A percentile compares a stretch with the other conserved stretches of the same genome.
These are phyloP conservation scores for Globomyces pollinis-pini DNA, from an alignment of 192 early-diverging fungal genomes.

Conservation along the genomic window DNA sequence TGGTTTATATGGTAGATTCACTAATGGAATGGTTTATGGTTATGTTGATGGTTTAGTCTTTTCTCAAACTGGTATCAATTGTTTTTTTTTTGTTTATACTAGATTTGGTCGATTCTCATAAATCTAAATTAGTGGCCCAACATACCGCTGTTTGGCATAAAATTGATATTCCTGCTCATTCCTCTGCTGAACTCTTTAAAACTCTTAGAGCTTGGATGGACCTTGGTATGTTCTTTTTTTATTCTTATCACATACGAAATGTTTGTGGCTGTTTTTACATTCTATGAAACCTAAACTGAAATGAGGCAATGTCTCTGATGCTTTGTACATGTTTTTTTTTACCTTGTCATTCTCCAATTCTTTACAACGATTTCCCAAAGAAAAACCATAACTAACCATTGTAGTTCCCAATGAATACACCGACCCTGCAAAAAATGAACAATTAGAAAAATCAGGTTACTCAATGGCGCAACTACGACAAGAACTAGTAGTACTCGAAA, in stretches of 20 bases:
- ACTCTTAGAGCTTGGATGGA: too few species aligned
- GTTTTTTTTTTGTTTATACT: slow-evolving; percentile 39
- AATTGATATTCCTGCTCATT: slow-evolving; percentile 40
- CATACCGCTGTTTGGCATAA: slow-evolving; percentile 77
- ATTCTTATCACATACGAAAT: too few species aligned
- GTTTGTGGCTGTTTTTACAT: too few species aligned
- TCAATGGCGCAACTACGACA: slow-evolving; percentile 14
- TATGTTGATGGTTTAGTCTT: slow-evolving; percentile 69
- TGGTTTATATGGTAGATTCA: slow-evolving; percentile 73
- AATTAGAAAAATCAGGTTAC: slow-evolving; percentile 27
- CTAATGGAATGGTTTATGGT: slow-evolving; percentile 88
- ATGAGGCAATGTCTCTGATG: too few species aligned
- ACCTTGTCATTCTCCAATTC: too few species aligned
- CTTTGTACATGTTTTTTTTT: too few species aligned
- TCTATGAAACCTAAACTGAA: too few species aligned
- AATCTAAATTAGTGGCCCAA: slow-evolving; percentile 66
- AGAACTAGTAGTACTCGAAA: slow-evolving; percentile 43
- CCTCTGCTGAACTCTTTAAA: slow-evolving; percentile 50
- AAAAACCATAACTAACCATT: slow-evolving; percentile 21
- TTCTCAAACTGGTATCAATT: slow-evolving; percentile 23
- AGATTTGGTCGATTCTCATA: slow-evolving; percentile 66
- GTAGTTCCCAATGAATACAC: slow-evolving; percentile 50
- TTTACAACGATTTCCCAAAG: too few species aligned
- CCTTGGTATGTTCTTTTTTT: too few species aligned
- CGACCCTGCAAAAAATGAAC: slow-evolving; percentile 44